Conservation (phyloP, 495 filamentous ascomycete species). For the Penicillium chermesinum region DNA sequence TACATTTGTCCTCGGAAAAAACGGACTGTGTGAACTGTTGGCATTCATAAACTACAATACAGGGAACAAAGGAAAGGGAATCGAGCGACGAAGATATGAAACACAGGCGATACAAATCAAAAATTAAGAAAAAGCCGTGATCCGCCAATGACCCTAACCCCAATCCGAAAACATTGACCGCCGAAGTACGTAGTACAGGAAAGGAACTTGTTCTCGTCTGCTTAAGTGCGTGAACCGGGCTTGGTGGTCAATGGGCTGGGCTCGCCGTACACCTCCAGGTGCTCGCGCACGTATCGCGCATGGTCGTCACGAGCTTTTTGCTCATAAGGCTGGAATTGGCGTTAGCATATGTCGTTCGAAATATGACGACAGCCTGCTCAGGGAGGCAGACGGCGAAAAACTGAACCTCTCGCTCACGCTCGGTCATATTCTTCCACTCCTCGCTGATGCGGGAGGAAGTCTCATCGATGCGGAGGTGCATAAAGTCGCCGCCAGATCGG, state of each 20-base stretch:
- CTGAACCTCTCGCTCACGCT: constrained; percentile 53
- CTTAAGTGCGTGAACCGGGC: not conserved
- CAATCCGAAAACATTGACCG: constrained; percentile 5
- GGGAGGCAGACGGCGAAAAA: no score
- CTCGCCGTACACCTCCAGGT: constrained; percentile 32
- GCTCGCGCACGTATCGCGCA: constrained; percentile 31
- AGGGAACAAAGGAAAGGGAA: constrained; percentile 17
- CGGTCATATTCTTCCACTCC: constrained; percentile 55
- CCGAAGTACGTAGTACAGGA: not conserved
- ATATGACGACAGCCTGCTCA: no score
- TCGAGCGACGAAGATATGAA: constrained; percentile 7
- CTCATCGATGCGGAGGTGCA: constrained; percentile 25
- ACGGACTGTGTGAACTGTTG: constrained; percentile 2
- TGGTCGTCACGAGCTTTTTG: constrained; percentile 15
- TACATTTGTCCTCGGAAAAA: no score
- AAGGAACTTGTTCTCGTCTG: not conserved
- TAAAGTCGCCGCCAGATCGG: constrained; percentile 42
- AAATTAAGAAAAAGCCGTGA: constrained; percentile 3
- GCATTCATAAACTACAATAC: constrained; percentile 19
- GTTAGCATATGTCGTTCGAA: constrained; percentile 8
- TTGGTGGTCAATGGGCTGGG: not conserved
- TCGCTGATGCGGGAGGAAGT: constrained; percentile 21
- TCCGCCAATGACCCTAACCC: constrained; percentile 1
- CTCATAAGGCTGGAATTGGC: constrained; percentile 22
- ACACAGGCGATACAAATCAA: constrained; percentile 3